Percentiles rank a stretch among this genome's conserved stretches.
Conservation (phyloP, 2,329 filamentous ascomycete genomes). For the Teratosphaeria pseudoeucalypti region DNA sequence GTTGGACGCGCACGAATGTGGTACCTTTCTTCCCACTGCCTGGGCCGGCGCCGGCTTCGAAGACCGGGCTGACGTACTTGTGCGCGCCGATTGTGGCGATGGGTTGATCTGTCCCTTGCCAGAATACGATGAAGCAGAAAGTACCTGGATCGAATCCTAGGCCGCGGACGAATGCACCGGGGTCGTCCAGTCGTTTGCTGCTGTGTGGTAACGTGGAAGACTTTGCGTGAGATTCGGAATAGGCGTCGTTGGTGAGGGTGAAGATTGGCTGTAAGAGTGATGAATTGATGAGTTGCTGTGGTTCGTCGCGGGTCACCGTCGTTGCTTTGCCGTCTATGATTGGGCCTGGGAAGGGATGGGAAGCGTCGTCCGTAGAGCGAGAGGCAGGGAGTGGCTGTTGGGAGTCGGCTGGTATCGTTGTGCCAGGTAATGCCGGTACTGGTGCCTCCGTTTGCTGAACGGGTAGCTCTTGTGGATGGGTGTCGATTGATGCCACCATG, state of each 20-base stretch:
- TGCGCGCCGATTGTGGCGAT: constrained; percentile 10
- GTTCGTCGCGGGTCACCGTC: constrained; percentile 9
- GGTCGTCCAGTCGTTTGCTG: neutral
- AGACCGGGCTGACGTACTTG: constrained; percentile 3
- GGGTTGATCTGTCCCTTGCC: neutral
- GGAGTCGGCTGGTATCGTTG: neutral
- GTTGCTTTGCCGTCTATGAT: constrained; percentile 5
- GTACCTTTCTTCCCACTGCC: neutral
- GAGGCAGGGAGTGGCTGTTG: neutral
- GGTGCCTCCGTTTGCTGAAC: neutral
- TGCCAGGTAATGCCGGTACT: neutral
- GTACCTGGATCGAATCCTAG: constrained; percentile 7
- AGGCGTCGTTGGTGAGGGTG: constrained; percentile 10
- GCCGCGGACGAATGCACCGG: constrained; percentile 2
- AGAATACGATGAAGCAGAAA: constrained; percentile 10
- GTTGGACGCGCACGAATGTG: constrained; percentile 1
- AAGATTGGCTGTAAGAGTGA: constrained; percentile 3
- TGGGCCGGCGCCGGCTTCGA: neutral
- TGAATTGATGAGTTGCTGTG: constrained; percentile 5
- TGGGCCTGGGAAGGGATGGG: constrained; percentile 6
- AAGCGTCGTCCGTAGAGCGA: neutral
- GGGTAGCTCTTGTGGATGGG: neutral
- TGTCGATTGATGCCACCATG: neutral
- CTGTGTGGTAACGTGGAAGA: neutral
- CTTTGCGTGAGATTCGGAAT: neutral